Base-by-base conservation (phyloP, 2,329 filamentous ascomycete species). In the Phoma herbarum region DNA sequence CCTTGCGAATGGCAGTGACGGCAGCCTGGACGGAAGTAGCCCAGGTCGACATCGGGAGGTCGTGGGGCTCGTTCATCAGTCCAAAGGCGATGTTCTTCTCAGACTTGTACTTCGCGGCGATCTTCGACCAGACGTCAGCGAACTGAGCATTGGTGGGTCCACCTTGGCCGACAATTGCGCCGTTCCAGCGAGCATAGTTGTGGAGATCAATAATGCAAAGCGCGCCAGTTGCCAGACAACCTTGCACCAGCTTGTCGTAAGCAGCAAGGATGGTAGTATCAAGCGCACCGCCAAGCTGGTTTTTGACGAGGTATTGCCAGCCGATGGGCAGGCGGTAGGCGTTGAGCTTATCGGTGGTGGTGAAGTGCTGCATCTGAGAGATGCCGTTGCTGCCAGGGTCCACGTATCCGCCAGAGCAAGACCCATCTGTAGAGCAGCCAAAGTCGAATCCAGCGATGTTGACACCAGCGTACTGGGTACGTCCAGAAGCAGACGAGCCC, bases 61-160 rank as follows among this genome's bases (percentile, higher is more conserved):
- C 84, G 71, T 89, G 86, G 7, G 88, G 88, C 76, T 81, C 88
- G 75, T 90, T 91, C 87, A 90, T 90, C 43, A 90, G 71, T 14
- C 86, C 87, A 63, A 90, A 88, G 3, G 84, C 80, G 25, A 90
- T 76, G 59, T 83, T 85, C 35, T 80, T 71, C 48, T 86, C 75
- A 6, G 69, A 67, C 22, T 80, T 81, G 73, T 90, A 90, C 69
- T 86, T 85, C 1, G 75, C 78, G 1, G 88, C 88, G 4, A 81
- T 61, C 68, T 80, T 77, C 28, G 64, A 73, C 88, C 88, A 90
- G 5, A 90, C 74, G 41, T 76, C 77, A 3, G 81, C 83, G 64
- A 90, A 86, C 14, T 86, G 76, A 11, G 81, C 83, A 68, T 89
- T 82, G 0, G 81, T 82, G 0, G 87, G 86, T 0, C 87, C 88